Base-by-base conservation (phyloP, 805 yeast species). In the Nakazawaea ambrosiae region DNA sequence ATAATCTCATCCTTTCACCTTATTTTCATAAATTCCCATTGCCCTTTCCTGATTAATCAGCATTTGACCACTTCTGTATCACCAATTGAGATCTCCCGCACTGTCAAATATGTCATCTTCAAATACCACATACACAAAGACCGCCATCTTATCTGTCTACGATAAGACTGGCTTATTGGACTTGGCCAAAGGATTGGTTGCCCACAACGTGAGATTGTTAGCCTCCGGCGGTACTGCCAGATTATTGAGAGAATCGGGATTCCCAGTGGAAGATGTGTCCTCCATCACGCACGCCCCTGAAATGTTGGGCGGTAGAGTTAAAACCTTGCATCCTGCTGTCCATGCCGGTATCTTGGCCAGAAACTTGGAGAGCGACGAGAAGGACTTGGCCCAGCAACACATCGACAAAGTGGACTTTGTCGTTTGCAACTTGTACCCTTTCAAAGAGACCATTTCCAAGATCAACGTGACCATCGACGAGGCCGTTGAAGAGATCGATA, bases 151-250 rank as follows among this genome's bases (percentile, higher is more conserved):
- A 49, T 90, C 97, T 18, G 98, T 92, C 45, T 89, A 92, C 66
- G 96, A 92, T 68, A 92, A 92, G 65, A 92, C 98, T 41, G 98
- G 98, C 31, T 70, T 92, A 47, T 68, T 92, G 52, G 98, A 92
- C 61, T 74, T 92, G 48, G 97, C 97, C 50, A 92, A 92, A 67
- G 98, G 98, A 33, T 75, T 92, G 42, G 81, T 75, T 45, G 82
- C 81, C 51, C 83, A 87, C 63, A 76, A 87, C 46, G 96, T 92
- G 49, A 79, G 97, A 54, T 78, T 92, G 47, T 73, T 92, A 42
- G 98, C 97, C 36, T 86, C 96, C 28, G 98, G 98, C 44, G 98
- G 98, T 58, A 92, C 98, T 39, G 95, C 98, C 40, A 78, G 75
- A 55, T 70, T 92, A 70, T 79, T 92, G 40, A 81, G 96, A 59